phyloP scores from a whole-genome alignment of 345 rosid species.

The Murraya koenigii region DNA sequence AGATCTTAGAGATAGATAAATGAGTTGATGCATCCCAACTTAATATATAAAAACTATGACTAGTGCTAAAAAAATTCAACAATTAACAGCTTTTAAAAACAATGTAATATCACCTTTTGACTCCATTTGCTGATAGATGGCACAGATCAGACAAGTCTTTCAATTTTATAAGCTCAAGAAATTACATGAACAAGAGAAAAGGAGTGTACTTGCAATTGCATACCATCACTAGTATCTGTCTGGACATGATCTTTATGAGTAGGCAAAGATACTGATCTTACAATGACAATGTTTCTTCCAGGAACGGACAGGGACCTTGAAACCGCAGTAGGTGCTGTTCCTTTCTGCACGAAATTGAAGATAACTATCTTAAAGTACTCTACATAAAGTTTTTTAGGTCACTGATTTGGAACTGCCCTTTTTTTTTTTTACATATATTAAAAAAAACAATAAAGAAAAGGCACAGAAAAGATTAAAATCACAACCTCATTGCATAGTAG shows the following conservation, averaged over 20 bases:
- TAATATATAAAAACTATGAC: background rate
- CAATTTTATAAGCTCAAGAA: background rate
- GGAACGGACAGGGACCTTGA: slow-evolving; percentile 83
- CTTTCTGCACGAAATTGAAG: slow-evolving; percentile 53
- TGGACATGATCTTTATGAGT: slow-evolving; percentile 34
- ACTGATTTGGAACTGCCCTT: background rate
- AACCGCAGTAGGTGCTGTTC: slow-evolving; percentile 38
- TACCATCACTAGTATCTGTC: slow-evolving; percentile 51
- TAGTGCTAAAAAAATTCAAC: background rate
- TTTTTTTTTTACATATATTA: background rate
- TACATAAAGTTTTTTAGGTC: background rate
- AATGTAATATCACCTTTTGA: background rate
- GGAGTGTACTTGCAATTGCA: background rate
- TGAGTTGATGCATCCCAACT: background rate
- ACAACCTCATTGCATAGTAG: background rate
- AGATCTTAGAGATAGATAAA: background rate
- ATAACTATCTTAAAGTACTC: slow-evolving; percentile 8
- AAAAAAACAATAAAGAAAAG: background rate
- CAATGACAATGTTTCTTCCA: slow-evolving; percentile 68
- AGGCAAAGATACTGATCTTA: slow-evolving; percentile 69
- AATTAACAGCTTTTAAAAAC: background rate
- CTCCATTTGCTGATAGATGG: background rate
- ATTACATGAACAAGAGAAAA: background rate
- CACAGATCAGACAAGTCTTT: background rate
- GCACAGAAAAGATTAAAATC: background rate